phyloP scores from a whole-genome alignment of 75 land plant genomes.

The Isoetes taiwanensis region DNA sequence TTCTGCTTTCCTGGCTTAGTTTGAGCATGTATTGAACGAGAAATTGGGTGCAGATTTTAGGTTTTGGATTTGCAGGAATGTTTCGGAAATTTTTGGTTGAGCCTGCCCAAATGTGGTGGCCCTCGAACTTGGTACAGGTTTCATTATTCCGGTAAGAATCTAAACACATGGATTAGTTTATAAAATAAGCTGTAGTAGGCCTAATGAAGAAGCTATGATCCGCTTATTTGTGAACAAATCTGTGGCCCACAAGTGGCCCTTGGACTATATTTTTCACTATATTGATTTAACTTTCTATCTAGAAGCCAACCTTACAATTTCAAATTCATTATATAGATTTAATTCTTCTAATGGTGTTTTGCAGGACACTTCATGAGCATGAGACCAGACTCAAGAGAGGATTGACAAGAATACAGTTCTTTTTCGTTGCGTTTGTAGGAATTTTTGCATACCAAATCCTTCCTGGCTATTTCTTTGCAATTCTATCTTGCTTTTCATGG shows the following conservation, averaged over 20 bases:
- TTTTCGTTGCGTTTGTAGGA: conserved; percentile 31
- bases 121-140: not conserved
- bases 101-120: conserved; percentile 6
- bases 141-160: not conserved
- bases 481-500: conserved; percentile 39
- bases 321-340: too few relatives aligned
- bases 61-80: not conserved
- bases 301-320: too few relatives aligned
- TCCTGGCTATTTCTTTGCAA: conserved; percentile 41
- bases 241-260: too few relatives aligned
- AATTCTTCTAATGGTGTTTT: too few relatives aligned
- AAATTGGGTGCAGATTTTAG: not conserved
- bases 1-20: not conserved
- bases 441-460: conserved; percentile 45
- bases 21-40: too few relatives aligned
- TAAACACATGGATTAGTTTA: too few relatives aligned
- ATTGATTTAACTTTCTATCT: too few relatives aligned
- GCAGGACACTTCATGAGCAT: conserved; percentile 52
- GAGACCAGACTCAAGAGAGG: conserved; percentile 34
- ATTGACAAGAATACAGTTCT: conserved; percentile 43
- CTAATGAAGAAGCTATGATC: too few relatives aligned
- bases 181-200: too few relatives aligned
- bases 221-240: too few relatives aligned
- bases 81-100: conserved; percentile 1
- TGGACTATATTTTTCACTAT: too few relatives aligned